These are phyloP conservation scores for Monilinia polystroma DNA, from an alignment of 2,329 filamentous ascomycete species.

Conservation along the genomic window DNA sequence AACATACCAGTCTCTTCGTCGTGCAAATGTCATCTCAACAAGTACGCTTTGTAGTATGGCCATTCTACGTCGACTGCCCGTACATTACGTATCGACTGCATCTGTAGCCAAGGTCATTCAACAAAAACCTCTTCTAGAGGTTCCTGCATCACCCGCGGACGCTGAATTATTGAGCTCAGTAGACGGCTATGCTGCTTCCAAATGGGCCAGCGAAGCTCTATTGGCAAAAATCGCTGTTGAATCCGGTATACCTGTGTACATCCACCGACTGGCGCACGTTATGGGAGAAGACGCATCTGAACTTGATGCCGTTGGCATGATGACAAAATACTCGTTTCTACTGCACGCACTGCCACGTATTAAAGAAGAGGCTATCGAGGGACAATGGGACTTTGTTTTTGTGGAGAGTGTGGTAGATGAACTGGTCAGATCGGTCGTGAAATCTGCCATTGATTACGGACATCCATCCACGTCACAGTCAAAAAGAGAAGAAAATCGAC, in stretches of 20 bases:
- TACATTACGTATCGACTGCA: slow-evolving; percentile 44
- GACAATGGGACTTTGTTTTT: no score
- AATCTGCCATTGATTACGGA: no score
- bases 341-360: no score
- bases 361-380: no score
- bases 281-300: no score
- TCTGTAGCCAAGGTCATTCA: slow-evolving; percentile 30
- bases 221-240: slow-evolving; percentile 35
- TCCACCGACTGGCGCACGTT: neutral
- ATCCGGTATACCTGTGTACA: neutral
- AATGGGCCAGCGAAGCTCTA: slow-evolving; percentile 42
- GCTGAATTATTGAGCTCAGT: slow-evolving; percentile 31
- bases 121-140: neutral
- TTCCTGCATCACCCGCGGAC: neutral
- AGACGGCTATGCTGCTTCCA: slow-evolving; percentile 40
- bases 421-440: no score
- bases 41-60: slow-evolving; percentile 31
- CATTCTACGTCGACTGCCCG: slow-evolving; percentile 29
- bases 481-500: no score
- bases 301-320: no score
- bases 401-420: no score
- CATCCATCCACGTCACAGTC: no score
- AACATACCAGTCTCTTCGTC: slow-evolving; percentile 40
- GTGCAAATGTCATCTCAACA: slow-evolving; percentile 42
- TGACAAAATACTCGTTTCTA: no score